phyloP scores from a whole-genome alignment of 129 eudicot genomes.

The Solidago caesia region DNA sequence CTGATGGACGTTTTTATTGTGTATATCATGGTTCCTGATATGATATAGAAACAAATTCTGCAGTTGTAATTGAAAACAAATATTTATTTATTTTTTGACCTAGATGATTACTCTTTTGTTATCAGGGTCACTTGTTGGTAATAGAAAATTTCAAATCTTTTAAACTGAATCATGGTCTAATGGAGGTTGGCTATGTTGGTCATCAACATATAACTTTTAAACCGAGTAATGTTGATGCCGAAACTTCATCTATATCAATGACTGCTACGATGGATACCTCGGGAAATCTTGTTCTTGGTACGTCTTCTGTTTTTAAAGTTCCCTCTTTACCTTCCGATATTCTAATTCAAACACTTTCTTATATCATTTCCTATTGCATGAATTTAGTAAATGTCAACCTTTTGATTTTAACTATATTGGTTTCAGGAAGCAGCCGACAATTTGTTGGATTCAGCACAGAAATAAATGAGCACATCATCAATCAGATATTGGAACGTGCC shows the following conservation, averaged over 20 bases:
- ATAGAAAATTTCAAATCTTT: constrained; percentile 67
- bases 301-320: constrained; percentile 13
- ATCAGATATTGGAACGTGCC: constrained; percentile 81
- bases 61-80: background rate
- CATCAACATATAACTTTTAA: constrained; percentile 51
- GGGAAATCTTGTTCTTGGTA: constrained; percentile 93
- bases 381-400: background rate
- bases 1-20: background rate
- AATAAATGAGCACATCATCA: constrained; percentile 55
- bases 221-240: constrained; percentile 42
- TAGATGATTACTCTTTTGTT: constrained; percentile 15
- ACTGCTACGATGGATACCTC: constrained; percentile 79
- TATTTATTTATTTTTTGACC: no score
- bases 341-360: background rate
- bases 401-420: constrained; percentile 4
- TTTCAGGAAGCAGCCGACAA: constrained; percentile 95
- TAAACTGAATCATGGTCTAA: constrained; percentile 76
- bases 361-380: constrained; percentile 14
- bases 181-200: constrained; percentile 85
- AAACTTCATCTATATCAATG: constrained; percentile 74
- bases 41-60: background rate
- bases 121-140: constrained; percentile 83
- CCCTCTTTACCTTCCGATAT: background rate
- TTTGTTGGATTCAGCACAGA: constrained; percentile 85
- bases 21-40: background rate